phyloP scores from a whole-genome alignment of 305 asterid species.

The Withania somnifera region DNA sequence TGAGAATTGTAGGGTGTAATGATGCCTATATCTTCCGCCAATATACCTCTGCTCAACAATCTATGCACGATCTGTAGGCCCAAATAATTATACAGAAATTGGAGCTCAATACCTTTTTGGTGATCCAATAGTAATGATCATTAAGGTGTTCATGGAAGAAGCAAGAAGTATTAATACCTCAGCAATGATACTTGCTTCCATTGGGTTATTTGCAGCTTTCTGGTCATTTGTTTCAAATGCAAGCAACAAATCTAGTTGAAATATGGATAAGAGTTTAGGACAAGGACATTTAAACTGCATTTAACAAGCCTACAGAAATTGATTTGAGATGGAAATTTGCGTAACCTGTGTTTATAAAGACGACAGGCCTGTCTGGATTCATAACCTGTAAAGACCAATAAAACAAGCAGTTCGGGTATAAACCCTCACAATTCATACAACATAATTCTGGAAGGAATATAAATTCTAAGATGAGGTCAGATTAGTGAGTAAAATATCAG shows the following conservation, averaged over 20 bases:
- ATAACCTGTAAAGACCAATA: conserved; percentile 38
- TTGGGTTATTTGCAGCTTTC: conserved; percentile 64
- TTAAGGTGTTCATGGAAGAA: background rate
- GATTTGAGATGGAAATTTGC: background rate
- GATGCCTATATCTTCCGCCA: conserved; percentile 67
- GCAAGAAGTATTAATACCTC: conserved; percentile 34
- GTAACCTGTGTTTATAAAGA: conserved; percentile 84
- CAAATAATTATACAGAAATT: background rate
- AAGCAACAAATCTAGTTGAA: conserved; percentile 54
- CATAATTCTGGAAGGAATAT: background rate
- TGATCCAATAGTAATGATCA: background rate
- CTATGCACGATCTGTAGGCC: conserved; percentile 39
- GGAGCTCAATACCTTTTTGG: background rate
- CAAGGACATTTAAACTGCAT: background rate
- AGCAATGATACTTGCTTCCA: conserved; percentile 66
- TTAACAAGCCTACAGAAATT: background rate
- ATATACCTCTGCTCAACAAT: conserved; percentile 57
- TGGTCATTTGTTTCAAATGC: conserved; percentile 57
- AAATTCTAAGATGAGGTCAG: background rate
- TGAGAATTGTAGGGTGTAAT: conserved; percentile 94
- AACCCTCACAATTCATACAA: background rate
- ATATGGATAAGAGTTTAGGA: background rate
- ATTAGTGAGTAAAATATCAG: background rate
- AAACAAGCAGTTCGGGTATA: background rate
- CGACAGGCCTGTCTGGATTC: conserved; percentile 61